phyloP scores from a whole-genome alignment of 768 basidiomycete species.

The Tricholomella constricta region DNA sequence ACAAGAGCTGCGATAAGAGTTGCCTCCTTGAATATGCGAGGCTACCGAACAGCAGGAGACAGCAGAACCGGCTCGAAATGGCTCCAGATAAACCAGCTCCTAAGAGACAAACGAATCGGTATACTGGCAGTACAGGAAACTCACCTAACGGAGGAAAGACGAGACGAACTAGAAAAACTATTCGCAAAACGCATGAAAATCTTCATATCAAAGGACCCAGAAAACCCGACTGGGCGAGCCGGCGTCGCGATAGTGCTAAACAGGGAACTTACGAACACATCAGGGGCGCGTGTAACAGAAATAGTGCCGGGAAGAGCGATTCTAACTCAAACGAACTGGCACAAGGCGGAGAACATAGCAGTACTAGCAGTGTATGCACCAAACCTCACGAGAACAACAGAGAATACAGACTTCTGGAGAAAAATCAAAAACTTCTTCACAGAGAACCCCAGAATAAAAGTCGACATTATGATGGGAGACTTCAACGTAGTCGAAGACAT shows the following conservation, averaged over 20 bases:
- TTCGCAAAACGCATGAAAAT: conserved; percentile 2
- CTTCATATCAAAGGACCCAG: not conserved
- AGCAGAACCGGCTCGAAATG: not conserved
- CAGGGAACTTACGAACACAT: not conserved
- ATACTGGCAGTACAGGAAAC: not conserved
- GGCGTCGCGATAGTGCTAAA: conserved; percentile 4
- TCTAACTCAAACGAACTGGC: not conserved
- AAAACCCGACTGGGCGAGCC: not conserved
- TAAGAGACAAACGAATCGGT: conserved; percentile 1
- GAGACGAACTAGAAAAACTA: not conserved
- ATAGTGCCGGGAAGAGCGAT: not conserved
- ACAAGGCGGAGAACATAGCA: not conserved
- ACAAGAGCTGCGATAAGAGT: conserved; percentile 3
- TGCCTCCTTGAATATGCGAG: conserved; percentile 3
- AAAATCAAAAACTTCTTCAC: not conserved
- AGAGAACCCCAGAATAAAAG: conserved; percentile 10
- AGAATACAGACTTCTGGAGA: not conserved
- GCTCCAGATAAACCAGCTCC: conserved; percentile 4
- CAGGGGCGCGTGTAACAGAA: not conserved
- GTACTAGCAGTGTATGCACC: not conserved
- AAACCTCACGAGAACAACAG: not conserved
- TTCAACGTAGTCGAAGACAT: conserved; percentile 43
- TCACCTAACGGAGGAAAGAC: not conserved
- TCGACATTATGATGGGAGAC: conserved; percentile 41
- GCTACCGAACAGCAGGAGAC: not conserved